phyloP scores from a whole-genome alignment of 1,284 basidiomycete genomes.

The Coriolopsis trogii region DNA sequence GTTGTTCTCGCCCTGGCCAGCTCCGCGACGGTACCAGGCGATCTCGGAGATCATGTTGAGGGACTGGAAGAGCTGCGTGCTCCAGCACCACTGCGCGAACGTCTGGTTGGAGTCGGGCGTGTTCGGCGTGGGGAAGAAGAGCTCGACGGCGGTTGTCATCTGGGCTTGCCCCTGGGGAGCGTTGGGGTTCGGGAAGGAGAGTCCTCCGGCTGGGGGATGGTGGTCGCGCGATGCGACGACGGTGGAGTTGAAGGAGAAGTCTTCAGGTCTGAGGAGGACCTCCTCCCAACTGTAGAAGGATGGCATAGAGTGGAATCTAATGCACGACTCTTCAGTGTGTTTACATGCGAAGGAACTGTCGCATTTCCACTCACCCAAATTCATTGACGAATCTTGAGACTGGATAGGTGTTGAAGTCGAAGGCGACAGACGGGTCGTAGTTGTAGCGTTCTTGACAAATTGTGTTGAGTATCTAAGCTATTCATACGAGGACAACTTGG shows the following conservation, averaged over 20 bases:
- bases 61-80: conserved; percentile 59
- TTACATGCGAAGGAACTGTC: too few relatives aligned
- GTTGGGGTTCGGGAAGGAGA: conserved; percentile 62
- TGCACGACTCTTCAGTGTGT: not conserved
- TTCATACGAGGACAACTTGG: not conserved
- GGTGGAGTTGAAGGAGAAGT: conserved; percentile 63
- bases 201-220: conserved; percentile 57
- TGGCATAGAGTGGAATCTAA: conserved; percentile 66
- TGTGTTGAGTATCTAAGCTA: not conserved
- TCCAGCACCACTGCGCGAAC: conserved; percentile 64
- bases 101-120: conserved; percentile 56
- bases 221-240: conserved; percentile 63
- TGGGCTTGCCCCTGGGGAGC: conserved; percentile 56
- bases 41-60: conserved; percentile 64
- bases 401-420: conserved; percentile 60
- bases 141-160: conserved; percentile 53
- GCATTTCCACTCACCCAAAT: conserved; percentile 58
- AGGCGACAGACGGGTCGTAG: conserved; percentile 56
- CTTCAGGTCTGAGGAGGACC: conserved; percentile 50
- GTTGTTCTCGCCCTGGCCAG: conserved; percentile 59
- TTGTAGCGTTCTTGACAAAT: conserved; percentile 49
- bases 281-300: conserved; percentile 67
- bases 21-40: conserved; percentile 60
- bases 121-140: conserved; percentile 57
- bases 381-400: conserved; percentile 63